phyloP scores from a whole-genome alignment of 169 alveolate genomes.

The Plasmodium coatneyi region DNA sequence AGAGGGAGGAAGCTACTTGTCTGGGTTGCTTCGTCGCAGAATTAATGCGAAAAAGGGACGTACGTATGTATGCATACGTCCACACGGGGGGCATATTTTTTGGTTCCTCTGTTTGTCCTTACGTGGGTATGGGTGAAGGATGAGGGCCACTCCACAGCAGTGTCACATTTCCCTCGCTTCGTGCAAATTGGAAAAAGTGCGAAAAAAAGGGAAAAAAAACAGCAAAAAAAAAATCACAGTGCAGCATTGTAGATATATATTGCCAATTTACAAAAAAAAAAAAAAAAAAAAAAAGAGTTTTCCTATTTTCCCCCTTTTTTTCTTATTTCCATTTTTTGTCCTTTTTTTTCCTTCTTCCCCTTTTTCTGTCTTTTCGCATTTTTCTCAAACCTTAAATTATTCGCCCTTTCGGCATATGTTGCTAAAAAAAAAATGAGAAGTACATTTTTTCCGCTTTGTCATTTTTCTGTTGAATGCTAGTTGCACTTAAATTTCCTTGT shows the following conservation, averaged over 20 bases:
- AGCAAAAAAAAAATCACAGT: not conserved
- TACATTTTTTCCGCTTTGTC: not conserved
- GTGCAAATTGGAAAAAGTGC: constrained; percentile 17
- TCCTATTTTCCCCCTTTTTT: not conserved
- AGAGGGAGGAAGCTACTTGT: not conserved
- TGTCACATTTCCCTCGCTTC: not conserved
- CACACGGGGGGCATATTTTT: not conserved
- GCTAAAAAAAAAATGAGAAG: not conserved
- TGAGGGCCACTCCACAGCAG: not conserved
- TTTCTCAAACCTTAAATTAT: not conserved
- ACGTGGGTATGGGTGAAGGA: not conserved
- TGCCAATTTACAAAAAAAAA: not conserved
- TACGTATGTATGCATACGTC: constrained; percentile 13
- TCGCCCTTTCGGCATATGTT: not conserved
- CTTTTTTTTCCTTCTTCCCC: not conserved
- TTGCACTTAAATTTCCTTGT: not conserved
- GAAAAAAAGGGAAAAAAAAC: not conserved
- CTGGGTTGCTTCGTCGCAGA: constrained; percentile 5
- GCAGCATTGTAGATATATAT: not conserved
- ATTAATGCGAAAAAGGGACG: constrained; percentile 20
- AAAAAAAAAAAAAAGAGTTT: constrained; percentile 18
- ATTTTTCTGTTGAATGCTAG: not conserved
- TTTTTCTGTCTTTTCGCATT: not conserved
- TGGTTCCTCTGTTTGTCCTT: not conserved
- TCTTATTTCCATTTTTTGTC: too few relatives aligned